Conservation (phyloP, 495 filamentous ascomycete species). For the Neurospora hispaniola region DNA sequence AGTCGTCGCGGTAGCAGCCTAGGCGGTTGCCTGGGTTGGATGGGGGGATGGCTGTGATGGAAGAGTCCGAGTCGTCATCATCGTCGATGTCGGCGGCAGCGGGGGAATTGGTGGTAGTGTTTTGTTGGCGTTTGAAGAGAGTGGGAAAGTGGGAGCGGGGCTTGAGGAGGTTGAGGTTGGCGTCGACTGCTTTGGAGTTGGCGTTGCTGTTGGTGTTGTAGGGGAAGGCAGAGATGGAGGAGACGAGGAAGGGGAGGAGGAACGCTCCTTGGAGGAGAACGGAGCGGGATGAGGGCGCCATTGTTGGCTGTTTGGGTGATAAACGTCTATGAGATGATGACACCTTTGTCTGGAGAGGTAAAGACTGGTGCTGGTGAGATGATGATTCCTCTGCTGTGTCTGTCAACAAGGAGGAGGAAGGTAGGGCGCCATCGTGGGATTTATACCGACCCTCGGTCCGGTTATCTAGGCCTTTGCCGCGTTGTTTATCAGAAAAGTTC, state of each 20-base stretch:
- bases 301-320: neutral
- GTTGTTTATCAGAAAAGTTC: neutral
- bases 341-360: neutral
- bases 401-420: neutral
- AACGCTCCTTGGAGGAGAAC: neutral
- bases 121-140: neutral
- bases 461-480: neutral
- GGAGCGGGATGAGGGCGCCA: neutral
- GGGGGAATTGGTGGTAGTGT: neutral
- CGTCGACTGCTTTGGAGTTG: neutral
- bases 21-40: conserved; percentile 11
- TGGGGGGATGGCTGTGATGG: neutral
- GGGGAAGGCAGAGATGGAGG: neutral
- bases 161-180: neutral
- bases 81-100: neutral
- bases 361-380: neutral
- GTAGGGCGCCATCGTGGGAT: neutral
- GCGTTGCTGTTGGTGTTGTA: neutral
- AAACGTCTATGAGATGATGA: neutral
- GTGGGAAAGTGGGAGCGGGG: neutral
- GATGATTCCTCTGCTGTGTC: neutral
- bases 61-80: neutral
- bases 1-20: conserved; percentile 24
- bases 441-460: neutral
- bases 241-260: neutral